A percentile compares a stretch with the other conserved stretches of the same genome.
phyloP scores from a whole-genome alignment of 148 eudicot genomes.

The Camellia japonica region DNA sequence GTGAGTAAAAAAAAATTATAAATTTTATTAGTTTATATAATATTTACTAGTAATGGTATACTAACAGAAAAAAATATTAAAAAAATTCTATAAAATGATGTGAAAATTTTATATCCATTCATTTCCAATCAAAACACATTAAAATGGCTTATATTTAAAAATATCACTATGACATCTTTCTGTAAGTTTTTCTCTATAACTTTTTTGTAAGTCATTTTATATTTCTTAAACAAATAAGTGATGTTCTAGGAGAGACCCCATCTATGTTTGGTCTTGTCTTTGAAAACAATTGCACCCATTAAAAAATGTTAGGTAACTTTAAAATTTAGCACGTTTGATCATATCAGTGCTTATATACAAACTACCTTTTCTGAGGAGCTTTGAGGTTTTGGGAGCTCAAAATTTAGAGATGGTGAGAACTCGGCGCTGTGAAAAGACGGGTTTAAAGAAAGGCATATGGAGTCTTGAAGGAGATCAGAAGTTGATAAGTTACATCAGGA shows the following conservation, averaged over 20 bases:
- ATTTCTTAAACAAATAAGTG: not conserved
- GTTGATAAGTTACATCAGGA: conserved; percentile 23
- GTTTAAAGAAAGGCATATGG: conserved; percentile 37
- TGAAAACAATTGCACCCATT: not conserved
- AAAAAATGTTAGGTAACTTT: not conserved
- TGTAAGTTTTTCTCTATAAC: no score
- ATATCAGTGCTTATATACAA: not conserved
- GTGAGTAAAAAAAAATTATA: no score
- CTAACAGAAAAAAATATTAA: no score
- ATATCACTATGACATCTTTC: no score
- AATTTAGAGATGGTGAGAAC: conserved; percentile 19
- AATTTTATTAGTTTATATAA: no score
- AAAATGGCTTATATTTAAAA: no score
- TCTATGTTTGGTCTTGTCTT: no score
- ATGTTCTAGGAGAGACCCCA: not conserved
- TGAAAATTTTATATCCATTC: no score
- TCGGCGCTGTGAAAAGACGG: conserved; percentile 7
- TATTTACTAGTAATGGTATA: no score
- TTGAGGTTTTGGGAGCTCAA: not conserved
- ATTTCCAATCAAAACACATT: no score
- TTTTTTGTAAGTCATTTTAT: no score
- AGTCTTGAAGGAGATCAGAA: conserved; percentile 36
- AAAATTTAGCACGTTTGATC: not conserved
- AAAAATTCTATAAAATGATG: no score
- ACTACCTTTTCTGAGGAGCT: not conserved